Evolutionary conservation across 2,329 filamentous ascomycete genomes (phyloP).

Genomic region (Pseudohalonectria lignicola): DNA sequence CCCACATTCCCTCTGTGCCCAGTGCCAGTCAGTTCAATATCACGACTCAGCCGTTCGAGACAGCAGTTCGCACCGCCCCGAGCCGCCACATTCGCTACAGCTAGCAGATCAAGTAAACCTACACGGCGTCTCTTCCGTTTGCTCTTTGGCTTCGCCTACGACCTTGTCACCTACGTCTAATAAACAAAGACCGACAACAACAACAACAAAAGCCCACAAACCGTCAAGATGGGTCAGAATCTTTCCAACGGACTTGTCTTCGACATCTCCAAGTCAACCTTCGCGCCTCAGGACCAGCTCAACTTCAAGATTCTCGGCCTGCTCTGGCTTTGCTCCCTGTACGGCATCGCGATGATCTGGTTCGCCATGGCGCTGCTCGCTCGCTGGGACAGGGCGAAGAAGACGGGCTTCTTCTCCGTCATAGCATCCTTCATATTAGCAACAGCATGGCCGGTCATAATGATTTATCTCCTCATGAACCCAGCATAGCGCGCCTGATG

Average conservation of each 20-base stretch:
- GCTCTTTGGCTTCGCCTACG: too few relatives aligned
- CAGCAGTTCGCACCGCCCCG: too few relatives aligned
- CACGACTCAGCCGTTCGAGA: too few relatives aligned
- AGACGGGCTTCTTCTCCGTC: constrained; percentile 1
- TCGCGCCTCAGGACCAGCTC: constrained; percentile 1
- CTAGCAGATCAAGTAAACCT: too few relatives aligned
- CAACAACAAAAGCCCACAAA: neutral
- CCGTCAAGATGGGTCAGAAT: neutral
- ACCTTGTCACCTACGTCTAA: too few relatives aligned
- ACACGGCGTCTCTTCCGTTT: too few relatives aligned
- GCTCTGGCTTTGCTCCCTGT: constrained; percentile 2
- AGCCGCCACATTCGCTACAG: too few relatives aligned
- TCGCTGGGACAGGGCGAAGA: constrained; percentile 2
- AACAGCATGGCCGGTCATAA: constrained; percentile 3
- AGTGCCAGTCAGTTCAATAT: too few relatives aligned
- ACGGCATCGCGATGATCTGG: constrained; percentile 4
- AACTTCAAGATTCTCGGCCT: constrained; percentile 2
- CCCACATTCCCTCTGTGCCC: too few relatives aligned
- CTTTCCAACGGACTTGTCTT: neutral
- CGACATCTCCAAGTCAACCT: neutral
- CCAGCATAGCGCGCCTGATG: neutral
- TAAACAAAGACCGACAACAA: too few relatives aligned
- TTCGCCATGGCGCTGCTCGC: constrained; percentile 2
- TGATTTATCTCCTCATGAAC: constrained; percentile 1
- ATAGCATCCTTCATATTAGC: constrained; percentile 1